Evolutionary conservation across 495 filamentous ascomycete genomes (phyloP).

Genomic region (Aspergillus nanangensis): DNA sequence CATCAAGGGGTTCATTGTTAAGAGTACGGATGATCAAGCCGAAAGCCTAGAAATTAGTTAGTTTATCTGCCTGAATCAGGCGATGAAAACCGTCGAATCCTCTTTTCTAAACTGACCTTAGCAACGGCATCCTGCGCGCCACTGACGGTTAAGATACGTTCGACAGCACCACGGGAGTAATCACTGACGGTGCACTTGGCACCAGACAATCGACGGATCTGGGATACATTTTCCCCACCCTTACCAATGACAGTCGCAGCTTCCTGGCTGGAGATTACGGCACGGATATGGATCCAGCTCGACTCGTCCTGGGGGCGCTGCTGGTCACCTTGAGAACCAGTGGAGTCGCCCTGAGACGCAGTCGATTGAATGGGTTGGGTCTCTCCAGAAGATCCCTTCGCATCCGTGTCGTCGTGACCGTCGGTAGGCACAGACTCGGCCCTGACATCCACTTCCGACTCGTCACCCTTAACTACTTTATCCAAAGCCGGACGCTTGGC

Average conservation of each 20-base stretch:
- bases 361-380: conserved; percentile 67
- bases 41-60: conserved; percentile 66
- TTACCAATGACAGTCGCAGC: conserved; percentile 98
- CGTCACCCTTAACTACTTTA: conserved; percentile 70
- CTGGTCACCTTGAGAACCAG: conserved; percentile 45
- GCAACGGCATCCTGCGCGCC: conserved; percentile 92
- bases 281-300: conserved; percentile 92
- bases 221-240: conserved; percentile 95
- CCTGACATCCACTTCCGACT: conserved; percentile 49
- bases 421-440: conserved; percentile 36
- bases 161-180: conserved; percentile 92
- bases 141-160: conserved; percentile 95
- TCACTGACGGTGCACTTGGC: conserved; percentile 99
- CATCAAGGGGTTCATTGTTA: conserved; percentile 88
- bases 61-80: conserved; percentile 7
- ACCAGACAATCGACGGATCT: conserved; percentile 84
- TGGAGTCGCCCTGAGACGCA: conserved; percentile 50
- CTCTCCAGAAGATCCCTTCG: conserved; percentile 38
- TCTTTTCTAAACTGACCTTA: conserved; percentile 60
- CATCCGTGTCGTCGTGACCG: conserved; percentile 62
- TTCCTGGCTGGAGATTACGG: conserved; percentile 93
- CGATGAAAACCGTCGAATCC: not conserved
- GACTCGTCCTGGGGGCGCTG: conserved; percentile 75
- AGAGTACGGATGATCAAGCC: conserved; percentile 96
- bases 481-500: conserved; percentile 95